Evolutionary conservation across 106 monocot genomes (phyloP), one percentile per base, ranked within the genome.

Genomic region (Hemerocallis citrina): DNA sequence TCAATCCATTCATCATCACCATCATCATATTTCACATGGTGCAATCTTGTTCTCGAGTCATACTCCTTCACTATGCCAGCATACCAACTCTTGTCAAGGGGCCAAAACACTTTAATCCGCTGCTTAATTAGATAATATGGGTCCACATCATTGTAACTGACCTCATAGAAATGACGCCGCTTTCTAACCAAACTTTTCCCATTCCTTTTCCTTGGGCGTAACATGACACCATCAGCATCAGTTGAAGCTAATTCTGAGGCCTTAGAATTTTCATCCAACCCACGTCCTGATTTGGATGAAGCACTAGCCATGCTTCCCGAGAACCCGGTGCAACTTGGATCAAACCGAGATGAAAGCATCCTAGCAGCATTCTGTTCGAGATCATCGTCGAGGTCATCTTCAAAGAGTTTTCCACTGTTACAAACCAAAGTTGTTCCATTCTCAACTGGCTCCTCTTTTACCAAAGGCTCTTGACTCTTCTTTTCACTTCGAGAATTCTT

Each of bases 301-400:
- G 63, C 41, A 55, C 5, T 42, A 55, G 7, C 45, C 11, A 10
- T 70, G 13, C 27, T 72, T 37, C 65, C 69, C 40, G 74, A 74
- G 40, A 68, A 65, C 7, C 66, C 80, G 20, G 81, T 68, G 65
- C 70, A 86, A 10, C 55, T 84, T 11, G 89, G 68, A 79, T 86
- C 81, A 69, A 86, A 86, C 34, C 90, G 75, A 73, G 95, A 95
- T 44, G 84, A 95, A 62, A 95, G 84, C 95, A 95, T 95, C 62
- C 86, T 73, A 28, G 95, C 95, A 68, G 95, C 95, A 84, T 90
- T 81, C 55, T 86, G 65, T 69, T 95, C 95, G 38, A 90, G 78
- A 52, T 85, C 85, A 41, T 85, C 75, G 9, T 81, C 86, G 45
- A 32, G 51, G 31, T 49, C 62, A 56, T 50, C 44, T 28, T 48